Conservation (phyloP, 2,329 filamentous ascomycete species). For the Paraconiothyrium brasiliense region DNA sequence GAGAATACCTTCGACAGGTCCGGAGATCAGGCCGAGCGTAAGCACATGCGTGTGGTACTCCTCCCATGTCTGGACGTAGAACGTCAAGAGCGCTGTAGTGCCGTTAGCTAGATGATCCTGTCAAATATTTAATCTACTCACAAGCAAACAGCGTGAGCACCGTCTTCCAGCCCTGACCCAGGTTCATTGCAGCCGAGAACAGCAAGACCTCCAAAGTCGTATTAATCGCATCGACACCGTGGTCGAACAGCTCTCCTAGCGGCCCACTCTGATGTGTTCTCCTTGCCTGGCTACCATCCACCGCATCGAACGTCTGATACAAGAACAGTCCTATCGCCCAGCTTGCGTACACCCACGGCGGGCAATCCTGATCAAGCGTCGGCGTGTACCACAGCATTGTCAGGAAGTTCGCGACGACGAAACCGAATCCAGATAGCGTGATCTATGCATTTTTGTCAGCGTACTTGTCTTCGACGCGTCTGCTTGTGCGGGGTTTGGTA, state of each 20-base stretch:
- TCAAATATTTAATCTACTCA: constrained; percentile 48
- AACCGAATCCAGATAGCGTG: constrained; percentile 88
- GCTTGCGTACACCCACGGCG: constrained; percentile 91
- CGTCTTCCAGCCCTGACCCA: constrained; percentile 92
- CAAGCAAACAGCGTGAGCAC: constrained; percentile 84
- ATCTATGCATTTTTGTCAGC: constrained; percentile 62
- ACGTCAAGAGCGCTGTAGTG: constrained; percentile 81
- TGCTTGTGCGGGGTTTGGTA: background rate
- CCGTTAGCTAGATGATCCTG: constrained; percentile 21
- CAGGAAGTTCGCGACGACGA: constrained; percentile 87
- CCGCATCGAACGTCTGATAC: constrained; percentile 98
- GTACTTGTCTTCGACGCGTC: constrained; percentile 9
- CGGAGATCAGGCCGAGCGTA: constrained; percentile 89
- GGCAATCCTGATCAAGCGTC: constrained; percentile 91
- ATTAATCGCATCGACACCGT: constrained; percentile 95
- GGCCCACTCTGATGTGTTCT: constrained; percentile 93
- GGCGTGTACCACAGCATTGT: constrained; percentile 97
- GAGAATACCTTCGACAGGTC: constrained; percentile 92
- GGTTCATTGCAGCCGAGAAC: constrained; percentile 90
- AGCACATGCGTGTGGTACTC: constrained; percentile 98
- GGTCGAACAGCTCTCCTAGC: constrained; percentile 95
- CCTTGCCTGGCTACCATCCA: constrained; percentile 91
- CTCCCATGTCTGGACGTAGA: constrained; percentile 99
- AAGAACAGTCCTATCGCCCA: constrained; percentile 91
- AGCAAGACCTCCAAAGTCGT: constrained; percentile 92